Evolutionary conservation across 2,329 filamentous ascomycete species (phyloP), one percentile per base, ranked within the genome.

Genomic region (Paraphoma chrysanthemicola): DNA sequence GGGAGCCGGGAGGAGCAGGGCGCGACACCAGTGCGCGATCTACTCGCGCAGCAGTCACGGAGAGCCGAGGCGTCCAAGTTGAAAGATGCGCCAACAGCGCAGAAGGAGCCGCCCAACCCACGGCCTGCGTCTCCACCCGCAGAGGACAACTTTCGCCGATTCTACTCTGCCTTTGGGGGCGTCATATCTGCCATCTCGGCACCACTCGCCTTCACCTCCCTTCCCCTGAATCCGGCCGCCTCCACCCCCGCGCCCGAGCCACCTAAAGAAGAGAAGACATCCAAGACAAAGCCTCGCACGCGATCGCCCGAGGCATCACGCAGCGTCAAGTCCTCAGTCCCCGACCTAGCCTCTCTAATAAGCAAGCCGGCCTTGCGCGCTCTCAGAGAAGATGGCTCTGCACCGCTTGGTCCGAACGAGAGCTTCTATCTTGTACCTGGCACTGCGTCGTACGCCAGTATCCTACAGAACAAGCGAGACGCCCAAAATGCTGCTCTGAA

Each of bases 341-440:
- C 92, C 0, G 93, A 98, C 64, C 85, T 97, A 28, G 88, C 87
- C 66, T 90, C 89, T 57, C 86, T 96, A 30, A 96, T 96, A 74
- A 97, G 93, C 41, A 88, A 88, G 63, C 92, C 94, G 11, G 92
- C 94, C 3, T 84, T 98, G 51, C 86, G 89, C 49, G 92, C 93
- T 0, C 84, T 97, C 42, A 84, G 87, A 17, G 88, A 91, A 53
- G 88, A 81, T 54, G 75, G 89, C 45, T 61, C 63, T 18, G 84
- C 88, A 29, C 83, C 84, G 14, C 73, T 78, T 11, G 63, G 65
- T n/a, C 67, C 67, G 8, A 75, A 75, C 41, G 75, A 78, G 56
- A 75, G 71, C 54, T 99, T 99, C 79, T 98, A 97, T 74, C 90
- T 98, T 1, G 95, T 99, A 1, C 95, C 94, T 4, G 93, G 94